These are phyloP conservation scores for Primulina tabacum DNA, from an alignment of 257 asterid genomes.

Conservation along the genomic window DNA sequence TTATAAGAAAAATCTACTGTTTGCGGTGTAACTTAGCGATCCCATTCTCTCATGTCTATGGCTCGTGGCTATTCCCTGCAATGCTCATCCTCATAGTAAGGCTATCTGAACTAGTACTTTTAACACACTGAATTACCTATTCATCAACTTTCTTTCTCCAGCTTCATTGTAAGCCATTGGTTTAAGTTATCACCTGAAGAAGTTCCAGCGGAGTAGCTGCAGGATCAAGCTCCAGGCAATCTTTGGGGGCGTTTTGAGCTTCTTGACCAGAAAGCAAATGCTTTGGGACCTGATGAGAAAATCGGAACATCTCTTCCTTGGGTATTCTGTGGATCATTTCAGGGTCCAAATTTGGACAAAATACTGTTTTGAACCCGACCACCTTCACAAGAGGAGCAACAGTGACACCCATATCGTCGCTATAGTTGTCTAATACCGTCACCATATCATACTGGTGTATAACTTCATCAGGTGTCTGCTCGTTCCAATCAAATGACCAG, in stretches of 20 bases:
- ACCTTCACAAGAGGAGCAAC: slow-evolving; percentile 71
- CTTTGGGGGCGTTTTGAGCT: slow-evolving; percentile 54
- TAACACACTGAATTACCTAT: slow-evolving; percentile 24
- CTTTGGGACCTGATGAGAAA: slow-evolving; percentile 68
- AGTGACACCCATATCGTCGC: slow-evolving; percentile 46
- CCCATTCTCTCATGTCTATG: slow-evolving; percentile 14
- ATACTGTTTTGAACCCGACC: slow-evolving; percentile 61
- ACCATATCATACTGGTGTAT: slow-evolving; percentile 69
- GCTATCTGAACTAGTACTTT: slow-evolving; percentile 10
- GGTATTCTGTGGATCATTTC: slow-evolving; percentile 42
- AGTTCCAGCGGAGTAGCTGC: slow-evolving; percentile 79
- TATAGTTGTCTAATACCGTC: slow-evolving; percentile 52
- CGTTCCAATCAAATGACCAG: slow-evolving; percentile 65
- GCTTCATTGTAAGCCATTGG: slow-evolving; percentile 16
- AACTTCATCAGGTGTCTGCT: slow-evolving; percentile 53
- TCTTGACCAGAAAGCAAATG: slow-evolving; percentile 56
- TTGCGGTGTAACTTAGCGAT: neutral
- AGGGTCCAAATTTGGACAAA: slow-evolving; percentile 49
- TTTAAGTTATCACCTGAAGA: slow-evolving; percentile 45
- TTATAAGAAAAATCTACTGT: neutral
- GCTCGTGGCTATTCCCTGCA: slow-evolving; percentile 23
- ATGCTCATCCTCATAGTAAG: slow-evolving; percentile 21
- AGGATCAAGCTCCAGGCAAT: slow-evolving; percentile 78
- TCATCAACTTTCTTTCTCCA: slow-evolving; percentile 24
- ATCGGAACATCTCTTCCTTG: slow-evolving; percentile 67